phyloP scores from a whole-genome alignment of 192 early-diverging fungal species.

The Spinellus fusiger region DNA sequence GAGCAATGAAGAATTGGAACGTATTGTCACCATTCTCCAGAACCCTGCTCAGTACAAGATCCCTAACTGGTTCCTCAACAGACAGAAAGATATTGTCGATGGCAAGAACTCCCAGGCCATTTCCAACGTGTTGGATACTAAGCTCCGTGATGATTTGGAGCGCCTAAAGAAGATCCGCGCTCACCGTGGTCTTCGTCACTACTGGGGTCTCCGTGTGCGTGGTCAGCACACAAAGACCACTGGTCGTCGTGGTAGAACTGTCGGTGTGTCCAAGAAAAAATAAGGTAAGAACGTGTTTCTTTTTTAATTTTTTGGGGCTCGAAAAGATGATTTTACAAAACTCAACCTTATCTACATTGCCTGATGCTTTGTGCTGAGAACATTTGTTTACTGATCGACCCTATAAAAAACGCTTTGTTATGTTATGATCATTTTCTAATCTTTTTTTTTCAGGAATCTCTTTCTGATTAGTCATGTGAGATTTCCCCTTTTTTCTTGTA shows the following conservation, averaged over 20 bases:
- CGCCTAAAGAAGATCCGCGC: slow-evolving; percentile 98
- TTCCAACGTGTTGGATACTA: slow-evolving; percentile 92
- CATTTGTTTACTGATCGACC: background rate
- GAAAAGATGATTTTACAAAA: background rate
- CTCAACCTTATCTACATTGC: background rate
- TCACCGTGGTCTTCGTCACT: slow-evolving; percentile 99
- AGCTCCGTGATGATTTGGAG: slow-evolving; percentile 97
- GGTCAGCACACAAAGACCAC: slow-evolving; percentile 99
- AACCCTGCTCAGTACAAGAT: slow-evolving; percentile 99
- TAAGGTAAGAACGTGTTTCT: slow-evolving; percentile 10
- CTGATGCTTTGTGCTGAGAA: background rate
- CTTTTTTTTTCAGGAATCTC: background rate
- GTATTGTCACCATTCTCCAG: slow-evolving; percentile 97
- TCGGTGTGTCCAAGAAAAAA: slow-evolving; percentile 99
- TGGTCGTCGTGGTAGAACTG: slow-evolving; percentile 90
- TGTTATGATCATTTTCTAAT: background rate
- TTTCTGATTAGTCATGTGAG: no score
- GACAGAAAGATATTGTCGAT: slow-evolving; percentile 95
- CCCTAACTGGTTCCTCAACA: slow-evolving; percentile 99
- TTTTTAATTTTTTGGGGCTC: background rate
- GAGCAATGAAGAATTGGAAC: slow-evolving; percentile 85
- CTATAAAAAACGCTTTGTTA: background rate
- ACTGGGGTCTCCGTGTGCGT: slow-evolving; percentile 96
- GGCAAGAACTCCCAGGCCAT: slow-evolving; percentile 94
- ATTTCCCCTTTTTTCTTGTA: no score